Conservation (phyloP, 345 rosid genomes). For the Luvunga scandens region DNA sequence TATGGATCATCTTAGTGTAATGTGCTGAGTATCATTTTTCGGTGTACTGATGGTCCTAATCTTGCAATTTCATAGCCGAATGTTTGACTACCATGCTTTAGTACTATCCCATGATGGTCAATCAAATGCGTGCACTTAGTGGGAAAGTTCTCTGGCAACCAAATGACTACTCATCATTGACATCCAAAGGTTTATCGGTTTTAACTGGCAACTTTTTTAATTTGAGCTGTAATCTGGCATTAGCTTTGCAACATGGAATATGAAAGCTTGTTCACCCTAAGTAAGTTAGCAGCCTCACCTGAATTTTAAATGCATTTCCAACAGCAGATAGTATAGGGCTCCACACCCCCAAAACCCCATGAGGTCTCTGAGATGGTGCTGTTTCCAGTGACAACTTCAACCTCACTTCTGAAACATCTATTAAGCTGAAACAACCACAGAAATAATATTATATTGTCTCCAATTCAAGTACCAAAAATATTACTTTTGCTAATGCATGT, state of each 20-base stretch:
- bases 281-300: slow-evolving; percentile 45
- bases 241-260: neutral
- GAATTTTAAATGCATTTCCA: slow-evolving; percentile 96
- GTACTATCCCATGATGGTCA: neutral
- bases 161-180: neutral
- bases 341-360: slow-evolving; percentile 93
- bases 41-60: neutral
- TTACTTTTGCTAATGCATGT: neutral
- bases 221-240: too few species aligned
- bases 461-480: neutral
- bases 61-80: neutral
- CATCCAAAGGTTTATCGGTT: neutral
- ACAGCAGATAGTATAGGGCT: slow-evolving; percentile 91
- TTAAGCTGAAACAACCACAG: slow-evolving; percentile 55
- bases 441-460: slow-evolving; percentile 2
- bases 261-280: neutral
- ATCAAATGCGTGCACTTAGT: neutral
- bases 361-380: slow-evolving; percentile 90
- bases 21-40: neutral
- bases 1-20: neutral
- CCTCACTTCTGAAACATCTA: slow-evolving; percentile 94
- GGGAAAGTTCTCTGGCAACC: neutral
- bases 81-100: neutral
- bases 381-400: slow-evolving; percentile 87
- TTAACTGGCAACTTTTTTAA: neutral